Evolutionary conservation across 2,329 filamentous ascomycete genomes (phyloP).

Genomic region (Paecilomyces sp.): DNA sequence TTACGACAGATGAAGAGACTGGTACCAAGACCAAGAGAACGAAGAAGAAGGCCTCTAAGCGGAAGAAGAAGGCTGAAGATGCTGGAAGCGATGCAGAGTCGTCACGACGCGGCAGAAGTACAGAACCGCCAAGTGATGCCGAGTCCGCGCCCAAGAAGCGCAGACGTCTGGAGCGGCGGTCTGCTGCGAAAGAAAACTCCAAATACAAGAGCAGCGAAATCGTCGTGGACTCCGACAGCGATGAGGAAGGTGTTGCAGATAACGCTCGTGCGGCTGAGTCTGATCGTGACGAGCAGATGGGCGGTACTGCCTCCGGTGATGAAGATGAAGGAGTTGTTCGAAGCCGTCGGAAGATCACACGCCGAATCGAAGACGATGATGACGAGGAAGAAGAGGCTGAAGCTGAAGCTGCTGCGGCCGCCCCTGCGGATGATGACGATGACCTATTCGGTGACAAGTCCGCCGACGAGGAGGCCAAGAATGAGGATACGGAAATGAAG

Average conservation of each 20-base stretch:
- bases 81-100: conserved; percentile 34
- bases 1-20: conserved; percentile 74
- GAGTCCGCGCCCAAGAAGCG: conserved; percentile 48
- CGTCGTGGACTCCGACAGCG: conserved; percentile 68
- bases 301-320: background rate
- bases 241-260: conserved; percentile 35
- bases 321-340: background rate
- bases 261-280: conserved; percentile 8
- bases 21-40: conserved; percentile 67
- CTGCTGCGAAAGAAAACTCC: conserved; percentile 31
- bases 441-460: background rate
- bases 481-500: background rate
- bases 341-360: background rate
- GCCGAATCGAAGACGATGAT: background rate
- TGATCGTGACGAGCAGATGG: background rate
- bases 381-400: background rate
- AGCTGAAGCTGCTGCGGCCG: background rate
- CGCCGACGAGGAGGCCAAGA: background rate
- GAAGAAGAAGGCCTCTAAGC: conserved; percentile 54
- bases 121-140: conserved; percentile 26
- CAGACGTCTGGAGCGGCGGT: conserved; percentile 52
- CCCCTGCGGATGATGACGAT: background rate
- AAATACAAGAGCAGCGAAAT: conserved; percentile 86
- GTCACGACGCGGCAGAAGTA: conserved; percentile 18
- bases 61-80: conserved; percentile 56